These are phyloP conservation scores for Santalum album DNA, from an alignment of 164 flowering plant species.

Conservation along the genomic window DNA sequence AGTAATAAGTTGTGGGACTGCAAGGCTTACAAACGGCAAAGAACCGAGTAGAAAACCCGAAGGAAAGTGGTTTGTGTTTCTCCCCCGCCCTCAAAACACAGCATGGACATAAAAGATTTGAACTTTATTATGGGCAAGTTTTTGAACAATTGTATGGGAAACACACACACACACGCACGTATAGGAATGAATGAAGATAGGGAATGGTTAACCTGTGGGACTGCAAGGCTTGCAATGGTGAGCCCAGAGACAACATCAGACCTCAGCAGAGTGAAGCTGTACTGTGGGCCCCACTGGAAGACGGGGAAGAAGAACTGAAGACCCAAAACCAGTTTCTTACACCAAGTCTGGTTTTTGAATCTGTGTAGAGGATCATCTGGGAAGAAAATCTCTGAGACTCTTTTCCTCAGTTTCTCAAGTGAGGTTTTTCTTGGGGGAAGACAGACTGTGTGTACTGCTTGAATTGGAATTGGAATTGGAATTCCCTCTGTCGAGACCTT, in stretches of 20 bases:
- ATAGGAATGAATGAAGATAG: too few relatives aligned
- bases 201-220: constrained; percentile 91
- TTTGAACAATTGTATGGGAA: too few relatives aligned
- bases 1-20: too few relatives aligned
- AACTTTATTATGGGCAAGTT: too few relatives aligned
- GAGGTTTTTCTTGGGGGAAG: neutral
- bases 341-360: neutral
- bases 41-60: too few relatives aligned
- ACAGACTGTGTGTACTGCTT: neutral
- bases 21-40: too few relatives aligned
- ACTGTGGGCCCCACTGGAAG: constrained; percentile 25
- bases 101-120: too few relatives aligned
- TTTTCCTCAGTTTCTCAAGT: neutral
- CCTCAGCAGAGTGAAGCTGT: constrained; percentile 32
- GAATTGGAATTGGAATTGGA: neutral
- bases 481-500: neutral
- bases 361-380: neutral
- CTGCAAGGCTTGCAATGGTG: constrained; percentile 79
- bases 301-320: neutral
- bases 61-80: too few relatives aligned
- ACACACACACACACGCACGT: too few relatives aligned
- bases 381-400: neutral
- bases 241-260: constrained; percentile 64
- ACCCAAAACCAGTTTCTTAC: neutral
- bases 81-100: too few relatives aligned